Evolutionary conservation across 1,284 basidiomycete species (phyloP).

Genomic region (Singerocomus rubriflavus): DNA sequence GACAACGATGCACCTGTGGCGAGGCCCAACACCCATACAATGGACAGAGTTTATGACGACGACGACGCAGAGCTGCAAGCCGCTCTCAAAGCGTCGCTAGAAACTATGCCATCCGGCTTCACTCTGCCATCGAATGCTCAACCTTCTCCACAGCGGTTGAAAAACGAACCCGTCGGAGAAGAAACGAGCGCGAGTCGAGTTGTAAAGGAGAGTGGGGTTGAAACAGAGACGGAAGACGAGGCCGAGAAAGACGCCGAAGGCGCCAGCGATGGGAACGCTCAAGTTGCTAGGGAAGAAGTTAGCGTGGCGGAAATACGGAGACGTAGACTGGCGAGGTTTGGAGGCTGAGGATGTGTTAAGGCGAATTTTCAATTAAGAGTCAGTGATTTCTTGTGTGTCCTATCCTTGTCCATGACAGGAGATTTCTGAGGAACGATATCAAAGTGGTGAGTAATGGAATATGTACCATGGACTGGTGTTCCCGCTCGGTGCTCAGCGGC

Average conservation of each 20-base stretch:
- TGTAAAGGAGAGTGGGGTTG: conserved; percentile 14
- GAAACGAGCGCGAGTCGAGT: conserved; percentile 10
- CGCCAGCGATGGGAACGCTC: conserved; percentile 16
- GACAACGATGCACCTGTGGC: conserved; percentile 17
- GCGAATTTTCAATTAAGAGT: neutral
- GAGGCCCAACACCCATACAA: conserved; percentile 3
- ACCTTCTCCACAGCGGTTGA: conserved; percentile 19
- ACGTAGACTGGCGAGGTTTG: conserved; percentile 76
- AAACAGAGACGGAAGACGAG: conserved; percentile 20
- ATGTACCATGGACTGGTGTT: neutral
- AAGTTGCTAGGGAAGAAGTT: conserved; percentile 35
- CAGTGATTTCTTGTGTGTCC: neutral
- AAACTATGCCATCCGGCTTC: conserved; percentile 59
- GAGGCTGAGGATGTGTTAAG: conserved; percentile 33
- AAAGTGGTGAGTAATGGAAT: neutral
- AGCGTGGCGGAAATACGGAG: conserved; percentile 76
- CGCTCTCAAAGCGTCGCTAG: conserved; percentile 79
- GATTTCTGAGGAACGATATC: neutral
- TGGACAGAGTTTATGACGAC: conserved; percentile 67
- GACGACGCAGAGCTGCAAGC: conserved; percentile 86
- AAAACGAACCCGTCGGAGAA: conserved; percentile 13
- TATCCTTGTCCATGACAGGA: neutral
- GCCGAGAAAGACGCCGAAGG: conserved; percentile 25
- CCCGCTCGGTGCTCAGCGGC: neutral
- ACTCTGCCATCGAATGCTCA: conserved; percentile 37